A percentile compares a stretch with the other conserved stretches of the same genome.
Conservation (phyloP, 768 basidiomycete genomes). For the Lyophyllum atratum region DNA sequence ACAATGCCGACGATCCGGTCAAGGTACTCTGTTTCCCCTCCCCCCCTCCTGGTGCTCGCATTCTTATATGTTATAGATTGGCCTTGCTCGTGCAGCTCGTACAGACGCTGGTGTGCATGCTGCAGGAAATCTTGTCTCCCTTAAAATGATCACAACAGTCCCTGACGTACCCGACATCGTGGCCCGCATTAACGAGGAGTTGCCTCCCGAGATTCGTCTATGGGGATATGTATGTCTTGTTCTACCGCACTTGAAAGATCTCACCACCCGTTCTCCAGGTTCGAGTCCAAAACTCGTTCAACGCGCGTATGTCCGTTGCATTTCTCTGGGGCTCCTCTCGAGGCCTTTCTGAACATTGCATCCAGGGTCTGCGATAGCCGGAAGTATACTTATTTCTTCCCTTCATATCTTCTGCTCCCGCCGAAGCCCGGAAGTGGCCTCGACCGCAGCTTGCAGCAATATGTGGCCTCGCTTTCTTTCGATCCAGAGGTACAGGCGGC, state of each 20-base stretch:
- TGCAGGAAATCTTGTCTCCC: slow-evolving; percentile 88
- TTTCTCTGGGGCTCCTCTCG: slow-evolving; percentile 1
- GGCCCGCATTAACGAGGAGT: slow-evolving; percentile 74
- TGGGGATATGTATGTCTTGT: slow-evolving; percentile 76
- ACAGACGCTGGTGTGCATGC: slow-evolving; percentile 99
- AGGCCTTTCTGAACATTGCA: slow-evolving; percentile 12
- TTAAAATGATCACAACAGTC: slow-evolving; percentile 83
- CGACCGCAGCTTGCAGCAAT: slow-evolving; percentile 41
- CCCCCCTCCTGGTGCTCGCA: neutral
- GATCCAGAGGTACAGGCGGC: slow-evolving; percentile 15
- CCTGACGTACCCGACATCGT: slow-evolving; percentile 75
- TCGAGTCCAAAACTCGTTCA: slow-evolving; percentile 81
- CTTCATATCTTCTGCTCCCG: slow-evolving; percentile 89
- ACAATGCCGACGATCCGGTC: slow-evolving; percentile 88
- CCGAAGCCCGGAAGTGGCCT: slow-evolving; percentile 78
- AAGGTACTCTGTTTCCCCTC: slow-evolving; percentile 58
- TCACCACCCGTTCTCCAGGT: slow-evolving; percentile 35
- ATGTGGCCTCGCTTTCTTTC: slow-evolving; percentile 28
- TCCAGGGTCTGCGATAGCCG: slow-evolving; percentile 88
- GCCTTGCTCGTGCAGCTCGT: slow-evolving; percentile 84
- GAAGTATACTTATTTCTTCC: slow-evolving; percentile 97
- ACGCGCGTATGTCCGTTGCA: slow-evolving; percentile 63
- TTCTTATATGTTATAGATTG: slow-evolving; percentile 52
- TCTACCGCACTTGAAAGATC: neutral
- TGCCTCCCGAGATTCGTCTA: slow-evolving; percentile 91